A percentile compares a stretch with the other conserved stretches of the same genome.
Conservation (phyloP, 2,329 filamentous ascomycete genomes). For the Xylariomycetidae sp. region DNA sequence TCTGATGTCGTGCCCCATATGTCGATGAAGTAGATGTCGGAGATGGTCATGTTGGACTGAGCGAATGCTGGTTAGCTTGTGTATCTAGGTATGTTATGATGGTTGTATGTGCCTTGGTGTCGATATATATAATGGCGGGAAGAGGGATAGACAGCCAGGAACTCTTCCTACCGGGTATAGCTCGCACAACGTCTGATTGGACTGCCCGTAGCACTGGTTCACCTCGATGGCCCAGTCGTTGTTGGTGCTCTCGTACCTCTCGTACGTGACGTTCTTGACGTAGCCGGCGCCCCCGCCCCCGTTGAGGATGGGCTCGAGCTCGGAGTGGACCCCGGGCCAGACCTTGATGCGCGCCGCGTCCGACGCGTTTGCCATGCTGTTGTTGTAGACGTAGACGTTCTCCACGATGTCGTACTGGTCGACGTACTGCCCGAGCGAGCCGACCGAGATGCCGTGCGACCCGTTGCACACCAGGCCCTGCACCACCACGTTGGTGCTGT, state of each 20-base stretch:
- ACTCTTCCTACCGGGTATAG: constrained; percentile 28
- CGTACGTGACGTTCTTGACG: constrained; percentile 64
- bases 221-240: constrained; percentile 63
- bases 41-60: constrained; percentile 43
- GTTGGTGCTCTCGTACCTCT: constrained; percentile 54
- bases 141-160: not conserved
- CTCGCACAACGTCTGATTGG: constrained; percentile 30
- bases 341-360: constrained; percentile 71
- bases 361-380: constrained; percentile 53
- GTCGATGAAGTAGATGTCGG: constrained; percentile 51
- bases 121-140: too few relatives aligned
- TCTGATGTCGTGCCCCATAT: constrained; percentile 49
- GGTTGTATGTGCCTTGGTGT: too few relatives aligned
- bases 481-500: constrained; percentile 63
- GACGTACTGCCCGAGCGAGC: constrained; percentile 64
- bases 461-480: constrained; percentile 65
- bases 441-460: constrained; percentile 69
- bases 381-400: constrained; percentile 62
- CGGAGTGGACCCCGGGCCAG: constrained; percentile 56
- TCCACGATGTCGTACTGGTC: constrained; percentile 62
- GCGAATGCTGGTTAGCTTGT: too few relatives aligned
- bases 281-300: constrained; percentile 58
- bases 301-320: constrained; percentile 55
- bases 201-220: constrained; percentile 58
- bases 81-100: too few relatives aligned